Base-by-base conservation (phyloP, 2,329 filamentous ascomycete genomes). In the Xylariales sp. region DNA sequence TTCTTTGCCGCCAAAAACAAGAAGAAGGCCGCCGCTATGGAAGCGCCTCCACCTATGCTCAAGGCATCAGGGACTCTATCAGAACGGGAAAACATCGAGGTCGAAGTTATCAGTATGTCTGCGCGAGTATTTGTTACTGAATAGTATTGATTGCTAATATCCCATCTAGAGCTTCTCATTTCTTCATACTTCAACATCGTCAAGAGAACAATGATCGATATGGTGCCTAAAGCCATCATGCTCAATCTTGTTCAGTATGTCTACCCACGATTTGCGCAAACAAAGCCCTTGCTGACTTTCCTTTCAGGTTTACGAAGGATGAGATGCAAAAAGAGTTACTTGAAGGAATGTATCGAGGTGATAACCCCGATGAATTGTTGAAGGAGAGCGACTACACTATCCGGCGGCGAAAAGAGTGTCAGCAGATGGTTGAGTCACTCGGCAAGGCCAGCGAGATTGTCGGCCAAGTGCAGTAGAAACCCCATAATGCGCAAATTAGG, bases 21-120 rank as follows among this genome's bases (percentile, higher is more conserved):
- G 90, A 99, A 99, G 89, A 98, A 97, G 91, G 97, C 97, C 83
- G 96, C 96, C n/a, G 94, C 95, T 55, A 99, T 99, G 96, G 96
- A 99, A 80, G 86, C 96, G 14, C 96, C 96, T 46, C 96, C 96
- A 70, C 89, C 96, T 36, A 95, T 90, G 49, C 89, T 99, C 65
- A 99, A 97, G 85, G 96, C 96, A 41, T 97, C 93, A 3, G 95
- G 96, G 49, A 97, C 91, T 32, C 85, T 99, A 46, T 97, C 93
- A 5, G 96, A 99, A 83, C 93, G 96, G 69, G 96, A 99, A 80
- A 91, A 90, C 67, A 93, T 97, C 71, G 96, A 99, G 81, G 96
- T 99, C 54, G 96, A 99, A 82, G 94, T 99, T 70, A 99, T 99
- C 78, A 99, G 93, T 96, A 87, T 76, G 92, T 89, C 55, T 1